Base-by-base conservation (phyloP, 2,329 filamentous ascomycete species). In the Davidsoniella neocaledoniae region DNA sequence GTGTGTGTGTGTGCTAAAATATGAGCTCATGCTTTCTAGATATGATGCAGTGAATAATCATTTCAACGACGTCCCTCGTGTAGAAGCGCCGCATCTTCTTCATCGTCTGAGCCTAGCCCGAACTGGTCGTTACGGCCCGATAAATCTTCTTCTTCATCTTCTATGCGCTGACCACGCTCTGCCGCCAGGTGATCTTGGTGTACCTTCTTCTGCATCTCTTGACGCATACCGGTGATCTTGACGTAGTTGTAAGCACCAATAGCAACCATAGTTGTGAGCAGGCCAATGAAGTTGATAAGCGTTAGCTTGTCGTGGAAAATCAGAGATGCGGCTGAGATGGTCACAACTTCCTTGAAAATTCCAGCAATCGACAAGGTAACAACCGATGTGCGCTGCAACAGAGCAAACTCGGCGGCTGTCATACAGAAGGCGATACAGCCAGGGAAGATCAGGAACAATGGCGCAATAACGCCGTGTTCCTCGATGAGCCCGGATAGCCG, bases 321-420 rank as follows among this genome's bases (percentile, higher is more conserved):
- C 25, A 93, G 63, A 7, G 86, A 83, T 0, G 90, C 90, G 1
- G 86, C 87, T 39, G 78, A 81, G 59, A 98, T 96, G 12, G 91
- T 98, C 50, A 98, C 81, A 39, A 96, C 91, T 67, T 98, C 91
- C 64, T 98, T 98, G 72, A 98, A 96, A 54, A 98, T 96, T 54
- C 91, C 91, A 55, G 88, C 94, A 57, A 98, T 95, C 47, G 84
- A 93, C 43, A 98, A 73, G 0, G 91, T 96, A 47, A 98, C 91
- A 48, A 98, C 91, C 1, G 85, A 93, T 0, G 90, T 96, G 44
- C 91, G 85, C 68, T 95, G 83, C 56, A 98, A 75, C 54, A 98
- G 76, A 48, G 91, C 90, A 62, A 96, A 98, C 65, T 98, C 91
- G 49, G 86, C 88, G 0, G 87, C 79, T 16, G 93, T 96, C 91